These are phyloP conservation scores for Clavispora vitiphila DNA, from an alignment of 805 yeast genomes.

Conservation along the genomic window DNA sequence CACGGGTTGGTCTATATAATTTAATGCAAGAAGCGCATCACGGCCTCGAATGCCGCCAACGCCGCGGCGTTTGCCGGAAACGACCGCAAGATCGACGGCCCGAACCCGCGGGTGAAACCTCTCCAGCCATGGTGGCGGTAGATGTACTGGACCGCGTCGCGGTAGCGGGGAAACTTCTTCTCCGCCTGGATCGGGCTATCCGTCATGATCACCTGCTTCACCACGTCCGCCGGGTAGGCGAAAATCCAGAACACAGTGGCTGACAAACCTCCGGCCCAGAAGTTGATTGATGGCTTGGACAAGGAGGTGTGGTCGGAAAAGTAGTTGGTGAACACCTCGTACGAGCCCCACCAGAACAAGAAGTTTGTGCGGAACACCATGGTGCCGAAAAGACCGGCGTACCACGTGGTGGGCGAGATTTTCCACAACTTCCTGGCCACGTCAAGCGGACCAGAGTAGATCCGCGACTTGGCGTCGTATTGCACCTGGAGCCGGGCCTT, in stretches of 20 bases:
- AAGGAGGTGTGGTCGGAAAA: conserved; percentile 60
- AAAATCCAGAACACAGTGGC: conserved; percentile 86
- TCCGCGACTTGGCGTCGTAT: conserved; percentile 66
- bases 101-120: conserved; percentile 79
- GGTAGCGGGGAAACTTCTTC: conserved; percentile 69
- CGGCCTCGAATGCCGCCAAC: conserved; percentile 80
- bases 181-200: conserved; percentile 57
- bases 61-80: conserved; percentile 96
- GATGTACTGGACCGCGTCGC: conserved; percentile 64
- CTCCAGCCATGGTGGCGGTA: conserved; percentile 55
- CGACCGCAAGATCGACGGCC: conserved; percentile 72
- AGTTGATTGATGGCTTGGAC: conserved; percentile 68
- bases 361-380: conserved; percentile 85
- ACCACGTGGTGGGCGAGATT: conserved; percentile 53
- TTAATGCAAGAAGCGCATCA: conserved; percentile 50
- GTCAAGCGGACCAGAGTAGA: conserved; percentile 76
- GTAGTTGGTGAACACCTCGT: conserved; percentile 69
- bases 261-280: conserved; percentile 88
- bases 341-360: conserved; percentile 92
- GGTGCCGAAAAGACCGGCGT: conserved; percentile 80
- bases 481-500: conserved; percentile 89
- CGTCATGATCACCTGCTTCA: conserved; percentile 80
- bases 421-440: conserved; percentile 57
- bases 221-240: conserved; percentile 86
- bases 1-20: background rate